Evolutionary conservation across 2,329 filamentous ascomycete species (phyloP).

Genomic region (Penicillium polonicum): DNA sequence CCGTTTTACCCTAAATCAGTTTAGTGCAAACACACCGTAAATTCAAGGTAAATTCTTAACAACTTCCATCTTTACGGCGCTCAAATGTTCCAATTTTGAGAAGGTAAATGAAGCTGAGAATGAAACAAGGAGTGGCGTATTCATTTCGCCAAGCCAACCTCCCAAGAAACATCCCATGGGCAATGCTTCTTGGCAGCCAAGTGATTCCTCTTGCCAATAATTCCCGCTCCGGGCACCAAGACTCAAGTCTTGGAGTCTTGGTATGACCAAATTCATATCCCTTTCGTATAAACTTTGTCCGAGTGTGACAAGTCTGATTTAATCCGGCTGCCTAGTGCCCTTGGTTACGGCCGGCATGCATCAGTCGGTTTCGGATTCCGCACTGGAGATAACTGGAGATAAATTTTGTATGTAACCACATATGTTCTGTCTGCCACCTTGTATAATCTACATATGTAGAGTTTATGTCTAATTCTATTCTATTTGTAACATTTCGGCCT

Average conservation of each 20-base stretch:
- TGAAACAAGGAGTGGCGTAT: not conserved
- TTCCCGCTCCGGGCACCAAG: slow-evolving; percentile 26
- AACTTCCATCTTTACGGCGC: not conserved
- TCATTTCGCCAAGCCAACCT: slow-evolving; percentile 18
- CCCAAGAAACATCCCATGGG: slow-evolving; percentile 13
- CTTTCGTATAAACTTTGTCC: not conserved
- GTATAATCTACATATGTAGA: not conserved
- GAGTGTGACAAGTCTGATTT: not conserved
- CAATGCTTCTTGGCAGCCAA: slow-evolving; percentile 29
- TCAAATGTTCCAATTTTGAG: not conserved
- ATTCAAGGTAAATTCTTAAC: too few relatives aligned
- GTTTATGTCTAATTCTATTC: not conserved
- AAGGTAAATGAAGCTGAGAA: not conserved
- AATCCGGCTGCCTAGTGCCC: slow-evolving; percentile 11
- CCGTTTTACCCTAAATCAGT: not conserved
- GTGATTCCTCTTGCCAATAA: slow-evolving; percentile 27
- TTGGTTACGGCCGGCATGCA: slow-evolving; percentile 1
- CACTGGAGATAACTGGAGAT: not conserved
- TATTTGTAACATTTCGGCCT: not conserved
- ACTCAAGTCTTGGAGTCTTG: slow-evolving; percentile 17
- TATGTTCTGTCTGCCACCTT: not conserved
- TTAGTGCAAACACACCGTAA: slow-evolving; percentile 1
- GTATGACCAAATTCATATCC: slow-evolving; percentile 10
- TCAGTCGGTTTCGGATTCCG: slow-evolving; percentile 1
- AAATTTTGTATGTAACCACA: not conserved